Evolutionary conservation across 2,329 filamentous ascomycete genomes (phyloP), one percentile per base, ranked within the genome.

Genomic region (Diplodia seriata): DNA sequence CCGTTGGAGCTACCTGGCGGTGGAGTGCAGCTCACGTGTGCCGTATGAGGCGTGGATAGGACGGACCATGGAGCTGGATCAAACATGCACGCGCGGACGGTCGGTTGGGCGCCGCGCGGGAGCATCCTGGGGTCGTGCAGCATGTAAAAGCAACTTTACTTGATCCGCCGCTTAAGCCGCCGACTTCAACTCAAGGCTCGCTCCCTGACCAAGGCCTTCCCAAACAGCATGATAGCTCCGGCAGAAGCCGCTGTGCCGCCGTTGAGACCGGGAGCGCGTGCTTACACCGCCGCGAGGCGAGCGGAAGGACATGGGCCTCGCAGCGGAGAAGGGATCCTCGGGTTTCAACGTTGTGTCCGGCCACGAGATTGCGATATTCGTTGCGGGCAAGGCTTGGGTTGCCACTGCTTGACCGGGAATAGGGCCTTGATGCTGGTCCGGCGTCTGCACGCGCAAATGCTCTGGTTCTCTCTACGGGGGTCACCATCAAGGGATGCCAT

Each of bases 21-120:
- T 38, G 43, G 59, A 63, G 43, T 63, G 59, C 59, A 51, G 59
- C 47, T 63, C 59, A 63, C 59, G 59, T 63, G 59, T 49, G 47
- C n/a, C 33, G 56, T 63, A 18, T 26, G 59, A 63, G 43, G 59
- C 31, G 59, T 38, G 31, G 47, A 51, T 7, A 31, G 31, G 18
- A 47, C 29, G 59, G 29, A 18, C 59, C 59, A 29, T 23, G 47
- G 59, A 23, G 31, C 43, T 38, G 59, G 59, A 51, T 63, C 50
- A 50, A 51, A 51, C 47, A 63, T 63, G 59, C 59, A 63, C 29
- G 47, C 43, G 47, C 47, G 47, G 59, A 38, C 26, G 47, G 59
- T 63, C 59, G 43, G 59, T 38, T 63, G 59, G 31, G 29, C 59
- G 47, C 50, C 29, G 29, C 15, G 47, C 59, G 50, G 47, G 29